Evolutionary conservation across 169 alveolate genomes (phyloP).

Genomic region (Babesia ovis): DNA sequence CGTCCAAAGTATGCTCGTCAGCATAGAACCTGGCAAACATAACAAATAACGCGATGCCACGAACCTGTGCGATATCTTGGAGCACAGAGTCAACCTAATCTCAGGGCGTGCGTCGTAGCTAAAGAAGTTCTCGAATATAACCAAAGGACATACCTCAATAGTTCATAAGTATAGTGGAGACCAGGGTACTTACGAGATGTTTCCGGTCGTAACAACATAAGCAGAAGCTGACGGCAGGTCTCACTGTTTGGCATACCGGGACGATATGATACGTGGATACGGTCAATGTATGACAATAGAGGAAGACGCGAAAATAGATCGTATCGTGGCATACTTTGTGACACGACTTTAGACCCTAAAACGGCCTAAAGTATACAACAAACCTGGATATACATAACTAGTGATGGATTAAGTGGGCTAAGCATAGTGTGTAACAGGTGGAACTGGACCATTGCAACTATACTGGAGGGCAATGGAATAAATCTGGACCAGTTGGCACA

Average conservation of each 20-base stretch:
- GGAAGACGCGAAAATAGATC: constrained; percentile 41
- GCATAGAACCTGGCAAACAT: constrained; percentile 37
- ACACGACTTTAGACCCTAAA: too few relatives aligned
- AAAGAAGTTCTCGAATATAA: background rate
- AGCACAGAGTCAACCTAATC: constrained; percentile 24
- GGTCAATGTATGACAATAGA: constrained; percentile 52
- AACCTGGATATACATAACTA: too few relatives aligned
- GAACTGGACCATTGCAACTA: too few relatives aligned
- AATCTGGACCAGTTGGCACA: too few relatives aligned
- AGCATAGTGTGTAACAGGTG: too few relatives aligned
- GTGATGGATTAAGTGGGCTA: too few relatives aligned
- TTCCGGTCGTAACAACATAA: constrained; percentile 22
- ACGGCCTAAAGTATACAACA: too few relatives aligned
- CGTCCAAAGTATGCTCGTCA: constrained; percentile 46
- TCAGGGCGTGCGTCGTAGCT: constrained; percentile 66
- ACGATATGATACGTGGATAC: constrained; percentile 48
- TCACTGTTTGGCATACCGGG: constrained; percentile 63
- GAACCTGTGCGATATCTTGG: constrained; percentile 53
- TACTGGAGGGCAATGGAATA: too few relatives aligned
- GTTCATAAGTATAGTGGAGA: constrained; percentile 47
- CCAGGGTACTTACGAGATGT: constrained; percentile 34
- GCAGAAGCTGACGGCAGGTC: constrained; percentile 57
- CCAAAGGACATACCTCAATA: constrained; percentile 32
- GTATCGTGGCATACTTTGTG: constrained; percentile 63
- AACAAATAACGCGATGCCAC: background rate